Base-by-base conservation (phyloP, 2,329 filamentous ascomycete genomes). In the Exserohilum rostratum region DNA sequence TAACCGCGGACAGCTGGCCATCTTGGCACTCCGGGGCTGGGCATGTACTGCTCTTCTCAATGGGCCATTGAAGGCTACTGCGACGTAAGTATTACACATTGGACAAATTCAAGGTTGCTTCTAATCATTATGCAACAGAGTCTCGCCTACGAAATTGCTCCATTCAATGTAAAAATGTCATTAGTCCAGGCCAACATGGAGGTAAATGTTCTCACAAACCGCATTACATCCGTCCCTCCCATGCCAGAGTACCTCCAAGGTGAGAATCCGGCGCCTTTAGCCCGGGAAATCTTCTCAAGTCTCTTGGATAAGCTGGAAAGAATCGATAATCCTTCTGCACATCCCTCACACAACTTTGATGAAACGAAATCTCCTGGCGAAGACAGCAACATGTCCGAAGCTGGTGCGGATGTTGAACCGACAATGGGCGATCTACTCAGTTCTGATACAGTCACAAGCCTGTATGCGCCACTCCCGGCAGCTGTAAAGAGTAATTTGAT, bases 51-150 rank as follows among this genome's bases (percentile, higher is more conserved):
- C 62, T 91, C 93, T 15, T 90, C 92, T 12, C 93, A 92, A 33
- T 97, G 93, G 92, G 95, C 92, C 1, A 84, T 97, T 31, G 95
- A 98, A 77, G 95, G 93, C 15, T 97, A 95, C 74, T 97, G 93
- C 78, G 93, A 98, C 77, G 91, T 83, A 68, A 38, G 38, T 4
- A 20, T 17, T 13, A 11, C 7, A 22, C 6, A 13, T 13, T 15
- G 2, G 20, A 15, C 7, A 13, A 6, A 7, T 12, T n/a, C 15
- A 3, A 47, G 17, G 5, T 7, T 25, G n/a, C n/a, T 45, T 31
- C 54, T 61, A 42, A 68, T 48, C 49, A 20, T 18, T 12, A 7
- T 20, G 2, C 2, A 2, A 34, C 57, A 83, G 80, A 86, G 91
- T 55, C 83, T 99, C 20, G 93, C 93, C 1, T 99, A 97, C 76